Evolutionary conservation across 2,329 filamentous ascomycete genomes (phyloP), one percentile per base, ranked within the genome.

Genomic region (Phaeosphaeria sp.): DNA sequence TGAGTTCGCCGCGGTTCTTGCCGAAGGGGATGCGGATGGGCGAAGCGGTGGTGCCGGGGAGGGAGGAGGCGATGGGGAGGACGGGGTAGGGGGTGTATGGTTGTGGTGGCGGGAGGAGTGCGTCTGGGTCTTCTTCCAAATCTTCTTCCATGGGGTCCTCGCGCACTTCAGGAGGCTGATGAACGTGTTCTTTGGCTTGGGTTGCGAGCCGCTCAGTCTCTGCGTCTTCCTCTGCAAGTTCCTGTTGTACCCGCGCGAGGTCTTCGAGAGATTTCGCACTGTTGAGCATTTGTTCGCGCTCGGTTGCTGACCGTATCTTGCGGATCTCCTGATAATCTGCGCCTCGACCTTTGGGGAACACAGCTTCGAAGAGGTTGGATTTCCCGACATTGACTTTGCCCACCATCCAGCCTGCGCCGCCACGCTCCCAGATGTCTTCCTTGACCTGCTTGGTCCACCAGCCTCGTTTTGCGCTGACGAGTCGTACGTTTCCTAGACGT

Each of bases 371-470:
- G 2, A 99, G 84, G 71, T 90, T 90, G 68, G 94, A 98, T 79
- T 99, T 99, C 22, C 95, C 96, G 2, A 98, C 96, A 72, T 99
- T 99, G 61, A 93, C 92, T 77, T 97, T 98, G n/a, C 95, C 95
- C 2, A 99, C 91, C 83, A 99, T 89, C 94, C 95, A 99, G 17
- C 91, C 89, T 17, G 89, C 95, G 4, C 94, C 94, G 3, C 92
- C 93, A 49, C 91, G 86, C 44, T 88, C 80, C 84, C 88, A 93
- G 47, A 99, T 93, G 48, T 93, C 89, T 66, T 97, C 89, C 75
- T 92, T 97, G 54, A 99, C 80, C 49, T 90, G 83, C 64, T 86
- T 90, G 0, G 93, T 97, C 92, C 94, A 97, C 95, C 96, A 99
- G 9, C 86, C 86, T 57, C 91, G 84, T 71, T 91, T 91, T 9